Evolutionary conservation across 1,284 basidiomycete genomes (phyloP), one percentile per base, ranked within the genome.

Genomic region (Cryptococcus hybrid): DNA sequence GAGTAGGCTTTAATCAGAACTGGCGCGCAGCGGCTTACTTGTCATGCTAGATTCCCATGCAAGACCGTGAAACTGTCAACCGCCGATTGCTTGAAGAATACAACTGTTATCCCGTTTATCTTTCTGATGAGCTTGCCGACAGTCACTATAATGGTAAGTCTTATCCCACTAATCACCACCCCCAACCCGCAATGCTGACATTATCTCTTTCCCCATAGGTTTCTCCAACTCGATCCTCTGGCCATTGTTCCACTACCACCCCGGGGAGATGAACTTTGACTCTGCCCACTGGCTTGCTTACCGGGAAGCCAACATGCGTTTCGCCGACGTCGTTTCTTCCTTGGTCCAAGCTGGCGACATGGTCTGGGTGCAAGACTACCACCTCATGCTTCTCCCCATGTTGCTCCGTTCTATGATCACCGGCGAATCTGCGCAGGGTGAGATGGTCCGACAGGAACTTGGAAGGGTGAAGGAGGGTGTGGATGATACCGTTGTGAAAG

Each of bases 151-250:
- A 98, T 71, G 91, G 90, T 73, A 52, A 53, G 65, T 55, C 35
- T 30, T 49, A 3, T 40, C 11, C 5, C 18, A 30, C 54, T n/a
- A 4, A 30, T 30, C 3, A 18, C 44, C 9, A 12, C 7, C 11
- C 13, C 30, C 36, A 13, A 30, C 35, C n/a, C 39, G 36, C 9
- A 9, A 35, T 24, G 39, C n/a, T 42, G 45, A 45, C 3, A 37
- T 48, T n/a, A 40, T n/a, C 48, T 15, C 13, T 56, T 18, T 18
- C 5, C 45, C 42, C 7, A 11, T 50, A 76, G 74, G 77, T 34
- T 99, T 99, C 83, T 94, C 92, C 65, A 99, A 99, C 82, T 96
- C 92, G 51, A 99, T 99, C 79, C 86, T 99, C 43, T 99, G 95
- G 95, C 95, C 95, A 0, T 83, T 99, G 49, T 98, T 99, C 84